Conservation (phyloP, 2,329 filamentous ascomycete species). For the Elsinoe perseae region DNA sequence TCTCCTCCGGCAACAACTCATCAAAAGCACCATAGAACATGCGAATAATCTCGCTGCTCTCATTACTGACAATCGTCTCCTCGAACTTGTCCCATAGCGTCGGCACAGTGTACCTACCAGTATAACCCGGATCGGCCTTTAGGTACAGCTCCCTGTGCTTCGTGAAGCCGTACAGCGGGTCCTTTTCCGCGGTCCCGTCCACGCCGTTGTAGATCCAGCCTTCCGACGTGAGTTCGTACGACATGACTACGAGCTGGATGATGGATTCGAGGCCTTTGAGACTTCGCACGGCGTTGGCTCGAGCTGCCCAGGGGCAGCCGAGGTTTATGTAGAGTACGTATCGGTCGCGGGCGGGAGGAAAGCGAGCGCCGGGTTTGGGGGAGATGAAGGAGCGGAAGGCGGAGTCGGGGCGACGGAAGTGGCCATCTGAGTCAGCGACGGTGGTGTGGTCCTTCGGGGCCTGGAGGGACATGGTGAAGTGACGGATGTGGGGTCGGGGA, state of each 20-base stretch:
- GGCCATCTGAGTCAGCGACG: constrained; percentile 39
- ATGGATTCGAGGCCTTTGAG: constrained; percentile 46
- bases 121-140: constrained; percentile 57
- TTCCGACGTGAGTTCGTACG: constrained; percentile 35
- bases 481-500: neutral
- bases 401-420: constrained; percentile 47
- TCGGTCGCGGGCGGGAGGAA: constrained; percentile 51
- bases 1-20: constrained; percentile 40
- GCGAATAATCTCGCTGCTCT: constrained; percentile 84
- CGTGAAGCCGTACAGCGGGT: constrained; percentile 58
- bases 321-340: constrained; percentile 55
- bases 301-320: constrained; percentile 57
- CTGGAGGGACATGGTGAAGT: neutral
- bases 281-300: constrained; percentile 39
- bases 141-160: constrained; percentile 68
- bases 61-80: constrained; percentile 78
- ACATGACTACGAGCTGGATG: constrained; percentile 42
- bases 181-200: constrained; percentile 47
- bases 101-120: constrained; percentile 73
- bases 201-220: constrained; percentile 67
- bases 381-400: constrained; percentile 52
- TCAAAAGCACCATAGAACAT: constrained; percentile 84
- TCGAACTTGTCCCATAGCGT: constrained; percentile 73
- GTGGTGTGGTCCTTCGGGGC: constrained; percentile 7
- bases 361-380: constrained; percentile 42